Base-by-base conservation (phyloP, 257 asterid genomes). In the Fraxinus excelsior region DNA sequence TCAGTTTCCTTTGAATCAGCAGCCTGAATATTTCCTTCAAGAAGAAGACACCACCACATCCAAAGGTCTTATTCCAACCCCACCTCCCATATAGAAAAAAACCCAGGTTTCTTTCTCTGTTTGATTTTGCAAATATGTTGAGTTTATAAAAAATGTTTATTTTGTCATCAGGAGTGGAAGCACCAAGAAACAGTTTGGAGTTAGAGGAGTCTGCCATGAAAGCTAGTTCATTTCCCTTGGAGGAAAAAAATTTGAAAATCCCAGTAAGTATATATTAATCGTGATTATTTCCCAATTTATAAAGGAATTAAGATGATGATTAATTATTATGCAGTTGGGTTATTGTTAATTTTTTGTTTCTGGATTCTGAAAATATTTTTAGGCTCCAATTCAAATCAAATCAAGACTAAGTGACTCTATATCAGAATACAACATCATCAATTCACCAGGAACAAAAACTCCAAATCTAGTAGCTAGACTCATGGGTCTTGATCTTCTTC, bases 181-280 rank as follows among this genome's bases (percentile, higher is more conserved):
- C 97, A 46, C 99, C 97, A 71, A 91, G 99, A 76, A 94, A 92
- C 84, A 94, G 97, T 82, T 82, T 92, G 94, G 99, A 94, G 58
- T 14, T 84, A 40, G 92, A 81, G 29, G 89, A 84, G 70, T 72
- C 86, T 51, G n/a, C 71, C 72, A 71, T 76, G 60, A 74, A 83
- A 56, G 76, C 81, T 37, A 73, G 80, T 78, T 81, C 85, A 34
- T 68, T 37, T 26, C 40, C 73, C 7, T 60, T 73, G 49, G 74
- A 79, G 74, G 83, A 86, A 31, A 80, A 82, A 12, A 76, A 78
- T 70, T 80, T 88, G 82, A 90, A 85, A 64, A 84, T 90, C 78
- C 87, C 93, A 42, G 97, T 94, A 86, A 87, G 93, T 73, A 73
- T 62, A 21, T 58, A 46, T 46, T 14, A 46, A 46, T 46, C 18